Conservation (phyloP, 2,329 filamentous ascomycete genomes). For the Geoglossum cookeanum region DNA sequence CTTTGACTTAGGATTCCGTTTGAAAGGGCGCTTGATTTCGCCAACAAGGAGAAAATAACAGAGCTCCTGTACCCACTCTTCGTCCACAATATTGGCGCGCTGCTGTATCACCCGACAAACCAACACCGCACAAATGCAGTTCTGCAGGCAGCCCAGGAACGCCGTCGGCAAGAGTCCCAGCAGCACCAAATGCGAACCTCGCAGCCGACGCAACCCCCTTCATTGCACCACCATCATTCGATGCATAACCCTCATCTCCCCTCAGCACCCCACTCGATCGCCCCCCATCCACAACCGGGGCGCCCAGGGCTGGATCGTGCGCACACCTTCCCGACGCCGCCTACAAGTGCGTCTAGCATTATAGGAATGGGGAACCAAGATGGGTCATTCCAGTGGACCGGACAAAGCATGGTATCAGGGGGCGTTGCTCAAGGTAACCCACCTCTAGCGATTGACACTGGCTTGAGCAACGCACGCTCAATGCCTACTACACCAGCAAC, state of each 20-base stretch:
- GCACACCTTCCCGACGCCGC: constrained; percentile 85
- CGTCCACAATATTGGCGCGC: constrained; percentile 86
- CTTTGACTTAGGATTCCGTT: constrained; percentile 64
- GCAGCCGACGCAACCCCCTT: constrained; percentile 40
- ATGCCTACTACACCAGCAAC: constrained; percentile 84
- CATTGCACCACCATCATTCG: constrained; percentile 48
- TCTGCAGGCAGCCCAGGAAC: constrained; percentile 65
- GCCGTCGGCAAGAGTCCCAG: constrained; percentile 36
- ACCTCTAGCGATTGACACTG: constrained; percentile 64
- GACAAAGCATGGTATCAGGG: constrained; percentile 34
- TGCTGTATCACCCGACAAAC: constrained; percentile 87
- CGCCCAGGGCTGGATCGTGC: constrained; percentile 67
- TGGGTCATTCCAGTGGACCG: constrained; percentile 60
- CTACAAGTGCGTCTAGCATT: constrained; percentile 78
- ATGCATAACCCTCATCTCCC: constrained; percentile 42
- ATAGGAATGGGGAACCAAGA: constrained; percentile 58
- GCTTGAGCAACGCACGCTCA: constrained; percentile 58
- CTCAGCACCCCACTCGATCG: constrained; percentile 46
- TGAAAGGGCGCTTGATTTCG: constrained; percentile 91
- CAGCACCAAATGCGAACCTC: constrained; percentile 39
- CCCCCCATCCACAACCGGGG: constrained; percentile 33
- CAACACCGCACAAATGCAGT: constrained; percentile 65
- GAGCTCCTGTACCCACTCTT: constrained; percentile 89
- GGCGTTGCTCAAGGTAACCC: constrained; percentile 39
- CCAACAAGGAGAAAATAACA: constrained; percentile 98